These are phyloP conservation scores for Calocybe indica DNA, from an alignment of 768 basidiomycete genomes.

Conservation along the genomic window DNA sequence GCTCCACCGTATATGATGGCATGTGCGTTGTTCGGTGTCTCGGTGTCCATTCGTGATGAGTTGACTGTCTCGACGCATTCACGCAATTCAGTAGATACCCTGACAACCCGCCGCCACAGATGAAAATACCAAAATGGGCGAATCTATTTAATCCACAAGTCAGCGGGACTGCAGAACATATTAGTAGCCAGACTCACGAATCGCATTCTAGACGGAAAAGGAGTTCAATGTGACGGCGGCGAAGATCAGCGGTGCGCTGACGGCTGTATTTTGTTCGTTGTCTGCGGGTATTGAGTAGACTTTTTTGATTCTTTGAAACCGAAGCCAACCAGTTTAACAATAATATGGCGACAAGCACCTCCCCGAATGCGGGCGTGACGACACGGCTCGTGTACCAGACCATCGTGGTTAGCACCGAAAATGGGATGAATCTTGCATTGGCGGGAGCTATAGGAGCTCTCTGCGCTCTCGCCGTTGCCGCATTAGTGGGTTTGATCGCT, in stretches of 20 bases:
- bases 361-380: too few relatives aligned
- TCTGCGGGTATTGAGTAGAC: too few relatives aligned
- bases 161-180: too few relatives aligned
- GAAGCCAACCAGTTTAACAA: too few relatives aligned
- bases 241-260: too few relatives aligned
- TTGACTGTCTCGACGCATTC: not conserved
- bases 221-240: too few relatives aligned
- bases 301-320: too few relatives aligned
- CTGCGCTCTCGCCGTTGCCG: conserved; percentile 3
- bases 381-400: not conserved
- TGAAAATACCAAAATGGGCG: not conserved
- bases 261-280: too few relatives aligned
- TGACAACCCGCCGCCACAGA: conserved; percentile 1
- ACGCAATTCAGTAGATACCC: not conserved
- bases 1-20: conserved; percentile 4
- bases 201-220: too few relatives aligned
- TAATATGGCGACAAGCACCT: too few relatives aligned
- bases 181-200: too few relatives aligned
- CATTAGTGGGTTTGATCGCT: conserved; percentile 1
- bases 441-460: conserved; percentile 10
- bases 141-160: too few relatives aligned
- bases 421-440: conserved; percentile 2
- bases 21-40: not conserved
- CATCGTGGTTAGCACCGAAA: not conserved
- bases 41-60: not conserved